Evolutionary conservation across 2,329 filamentous ascomycete genomes (phyloP).

Genomic region (Fusarium nurragi): DNA sequence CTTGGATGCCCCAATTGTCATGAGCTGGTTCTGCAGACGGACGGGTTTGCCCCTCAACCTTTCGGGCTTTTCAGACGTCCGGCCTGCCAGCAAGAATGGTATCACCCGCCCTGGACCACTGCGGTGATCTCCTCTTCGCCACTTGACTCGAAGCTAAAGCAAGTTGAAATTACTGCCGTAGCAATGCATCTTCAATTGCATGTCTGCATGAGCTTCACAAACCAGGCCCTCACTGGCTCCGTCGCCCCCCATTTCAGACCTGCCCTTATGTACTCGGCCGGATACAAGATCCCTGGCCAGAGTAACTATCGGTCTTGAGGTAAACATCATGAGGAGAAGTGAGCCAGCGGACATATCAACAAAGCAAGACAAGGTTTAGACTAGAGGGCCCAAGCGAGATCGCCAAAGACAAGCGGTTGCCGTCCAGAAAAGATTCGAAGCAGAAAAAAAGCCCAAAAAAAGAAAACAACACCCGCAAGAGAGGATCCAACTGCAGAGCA

Average conservation of each 20-base stretch:
- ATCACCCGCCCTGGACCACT: conserved; percentile 38
- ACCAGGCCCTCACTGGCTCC: conserved; percentile 32
- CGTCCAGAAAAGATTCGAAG: not conserved
- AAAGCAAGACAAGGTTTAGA: conserved; percentile 24
- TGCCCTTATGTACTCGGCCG: conserved; percentile 25
- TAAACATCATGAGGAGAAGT: conserved; percentile 6
- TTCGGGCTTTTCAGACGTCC: conserved; percentile 28
- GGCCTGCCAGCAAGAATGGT: conserved; percentile 33
- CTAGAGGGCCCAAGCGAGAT: conserved; percentile 2
- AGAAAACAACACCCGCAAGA: conserved; percentile 21
- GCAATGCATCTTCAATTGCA: conserved; percentile 40
- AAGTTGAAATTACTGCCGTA: conserved; percentile 42
- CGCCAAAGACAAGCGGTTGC: conserved; percentile 3
- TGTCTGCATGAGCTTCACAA: conserved; percentile 44
- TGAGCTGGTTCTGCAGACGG: conserved; percentile 24
- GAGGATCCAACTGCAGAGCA: conserved; percentile 23
- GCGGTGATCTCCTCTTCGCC: conserved; percentile 44
- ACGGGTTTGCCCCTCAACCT: conserved; percentile 33
- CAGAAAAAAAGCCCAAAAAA: not conserved
- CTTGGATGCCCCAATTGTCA: conserved; percentile 10
- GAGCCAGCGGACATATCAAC: not conserved
- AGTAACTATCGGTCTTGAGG: conserved; percentile 14
- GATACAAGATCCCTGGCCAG: conserved; percentile 22
- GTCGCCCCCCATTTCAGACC: conserved; percentile 35
- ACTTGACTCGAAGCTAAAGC: conserved; percentile 42